Base-by-base conservation (phyloP, 345 rosid genomes). In the Zanthoxylum bungeanum region DNA sequence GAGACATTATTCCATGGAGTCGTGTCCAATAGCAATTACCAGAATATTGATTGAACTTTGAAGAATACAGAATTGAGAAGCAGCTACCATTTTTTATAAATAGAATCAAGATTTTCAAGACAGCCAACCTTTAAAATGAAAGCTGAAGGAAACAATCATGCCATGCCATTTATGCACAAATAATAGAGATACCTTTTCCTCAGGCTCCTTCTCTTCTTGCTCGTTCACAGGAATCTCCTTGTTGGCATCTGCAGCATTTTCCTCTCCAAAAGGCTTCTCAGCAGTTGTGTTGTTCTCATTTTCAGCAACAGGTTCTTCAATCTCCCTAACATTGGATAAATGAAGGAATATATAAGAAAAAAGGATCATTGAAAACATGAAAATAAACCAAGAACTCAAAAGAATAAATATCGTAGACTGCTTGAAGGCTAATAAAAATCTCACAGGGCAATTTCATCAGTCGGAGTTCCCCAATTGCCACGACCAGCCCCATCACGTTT, bases 401-500 rank as follows among this genome's bases (percentile, higher is more conserved):
- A 19, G 14, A 22, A 5, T 46, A 25, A 31, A 10, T 7, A 39
- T 7, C 21, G 12, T 9, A 50, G 55, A 50, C 9, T 21, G 22
- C 51, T 63, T 31, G 17, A 3, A 17, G 25, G 17, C n/a, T n/a
- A n/a, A n/a, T 2, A 24, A 25, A 64, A 51, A 33, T 68, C 94
- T 85, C 66, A 96, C 99, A 60, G 86, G 61, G 87, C 79, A 76
- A 91, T 62, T 57, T 87, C 99, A 80, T 91, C 98, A 72, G 84
- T 65, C 4, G 89, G 83, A 69, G 88, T 84, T 81, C 98, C 99
- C 99, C 99, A 96, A 56, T 96, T 96, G 37, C 96, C 94, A 36
- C 92, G 89, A 68, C 99, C 99, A 83, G 94, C 49, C 37, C 99
- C 99, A 1, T 91, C 91, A 3, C 99, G 94, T 62, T 96, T 96